Evolutionary conservation across 371 early-diverging fungal genomes (phyloP).

Genomic region (Mucor plumbeus): DNA sequence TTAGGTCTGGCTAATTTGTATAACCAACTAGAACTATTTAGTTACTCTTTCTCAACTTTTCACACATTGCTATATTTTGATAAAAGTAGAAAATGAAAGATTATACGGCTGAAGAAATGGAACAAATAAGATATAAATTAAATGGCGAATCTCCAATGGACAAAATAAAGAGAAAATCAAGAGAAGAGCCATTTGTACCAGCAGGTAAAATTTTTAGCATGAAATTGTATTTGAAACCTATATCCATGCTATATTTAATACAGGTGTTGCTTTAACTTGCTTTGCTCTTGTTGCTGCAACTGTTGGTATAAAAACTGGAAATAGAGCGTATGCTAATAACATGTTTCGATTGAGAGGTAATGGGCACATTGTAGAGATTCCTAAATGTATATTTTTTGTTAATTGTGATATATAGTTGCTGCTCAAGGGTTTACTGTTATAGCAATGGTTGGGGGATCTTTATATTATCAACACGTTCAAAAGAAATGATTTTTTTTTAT

Average conservation of each 20-base stretch:
- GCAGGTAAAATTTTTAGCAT: slow-evolving; percentile 34
- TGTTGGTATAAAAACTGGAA: slow-evolving; percentile 51
- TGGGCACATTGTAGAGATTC: not conserved
- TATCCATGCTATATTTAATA: not conserved
- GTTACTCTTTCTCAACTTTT: not conserved
- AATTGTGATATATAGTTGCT: slow-evolving; percentile 32
- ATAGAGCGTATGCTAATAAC: slow-evolving; percentile 52
- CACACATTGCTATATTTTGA: slow-evolving; percentile 3
- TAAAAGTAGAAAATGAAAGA: slow-evolving; percentile 18
- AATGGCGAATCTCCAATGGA: slow-evolving; percentile 47
- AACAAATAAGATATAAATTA: slow-evolving; percentile 43
- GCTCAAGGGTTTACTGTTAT: slow-evolving; percentile 53
- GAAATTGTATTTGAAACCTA: not conserved
- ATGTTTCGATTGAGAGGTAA: slow-evolving; percentile 57
- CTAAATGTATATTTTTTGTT: not conserved
- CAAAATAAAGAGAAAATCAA: slow-evolving; percentile 49
- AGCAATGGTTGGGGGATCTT: slow-evolving; percentile 53
- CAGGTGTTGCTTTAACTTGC: slow-evolving; percentile 58
- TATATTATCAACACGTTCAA: slow-evolving; percentile 43
- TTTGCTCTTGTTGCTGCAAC: slow-evolving; percentile 58
- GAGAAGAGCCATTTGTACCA: slow-evolving; percentile 56
- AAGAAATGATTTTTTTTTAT: slow-evolving; percentile 15
- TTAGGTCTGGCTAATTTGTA: not conserved
- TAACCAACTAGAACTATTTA: not conserved
- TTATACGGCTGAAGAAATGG: slow-evolving; percentile 43